These are phyloP conservation scores for Penicillium robsamsonii DNA, from an alignment of 495 filamentous ascomycete species.

Conservation along the genomic window DNA sequence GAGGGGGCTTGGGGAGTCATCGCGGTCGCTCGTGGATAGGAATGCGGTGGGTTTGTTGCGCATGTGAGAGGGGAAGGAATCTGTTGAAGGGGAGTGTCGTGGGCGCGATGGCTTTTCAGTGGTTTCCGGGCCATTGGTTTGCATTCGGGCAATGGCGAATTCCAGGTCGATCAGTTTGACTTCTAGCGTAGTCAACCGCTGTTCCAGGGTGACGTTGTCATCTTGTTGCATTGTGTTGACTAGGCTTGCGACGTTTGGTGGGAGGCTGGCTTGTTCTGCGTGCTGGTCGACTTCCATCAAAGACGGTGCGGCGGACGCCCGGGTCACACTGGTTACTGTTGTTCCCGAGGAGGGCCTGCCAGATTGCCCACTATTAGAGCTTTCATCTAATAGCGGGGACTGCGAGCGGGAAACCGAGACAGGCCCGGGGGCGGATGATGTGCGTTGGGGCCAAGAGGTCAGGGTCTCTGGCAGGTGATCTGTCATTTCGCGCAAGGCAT, in stretches of 20 bases:
- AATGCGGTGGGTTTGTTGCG: constrained; percentile 27
- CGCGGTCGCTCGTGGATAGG: constrained; percentile 18
- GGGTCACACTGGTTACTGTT: constrained; percentile 34
- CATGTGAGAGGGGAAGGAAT: constrained; percentile 12
- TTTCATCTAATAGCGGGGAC: constrained; percentile 20
- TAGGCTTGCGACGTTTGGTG: constrained; percentile 44
- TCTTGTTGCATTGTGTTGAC: constrained; percentile 47
- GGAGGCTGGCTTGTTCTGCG: constrained; percentile 28
- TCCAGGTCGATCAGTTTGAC: constrained; percentile 57
- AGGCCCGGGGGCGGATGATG: constrained; percentile 18
- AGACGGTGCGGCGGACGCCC: constrained; percentile 25
- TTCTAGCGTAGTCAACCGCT: constrained; percentile 52
- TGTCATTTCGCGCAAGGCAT: constrained; percentile 27
- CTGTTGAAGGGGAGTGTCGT: constrained; percentile 19
- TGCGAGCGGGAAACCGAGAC: constrained; percentile 27
- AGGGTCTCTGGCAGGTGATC: constrained; percentile 29
- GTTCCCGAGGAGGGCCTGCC: constrained; percentile 31
- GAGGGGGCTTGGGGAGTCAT: constrained; percentile 26
- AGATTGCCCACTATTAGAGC: constrained; percentile 30
- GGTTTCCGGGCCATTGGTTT: constrained; percentile 31
- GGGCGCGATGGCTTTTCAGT: constrained; percentile 18
- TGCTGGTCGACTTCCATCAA: constrained; percentile 17
- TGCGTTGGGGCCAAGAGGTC: constrained; percentile 28
- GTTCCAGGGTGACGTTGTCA: constrained; percentile 48
- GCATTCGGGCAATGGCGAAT: constrained; percentile 53